phyloP scores from a whole-genome alignment of 179 eudicot genomes.

The Patellifolia procumbens region DNA sequence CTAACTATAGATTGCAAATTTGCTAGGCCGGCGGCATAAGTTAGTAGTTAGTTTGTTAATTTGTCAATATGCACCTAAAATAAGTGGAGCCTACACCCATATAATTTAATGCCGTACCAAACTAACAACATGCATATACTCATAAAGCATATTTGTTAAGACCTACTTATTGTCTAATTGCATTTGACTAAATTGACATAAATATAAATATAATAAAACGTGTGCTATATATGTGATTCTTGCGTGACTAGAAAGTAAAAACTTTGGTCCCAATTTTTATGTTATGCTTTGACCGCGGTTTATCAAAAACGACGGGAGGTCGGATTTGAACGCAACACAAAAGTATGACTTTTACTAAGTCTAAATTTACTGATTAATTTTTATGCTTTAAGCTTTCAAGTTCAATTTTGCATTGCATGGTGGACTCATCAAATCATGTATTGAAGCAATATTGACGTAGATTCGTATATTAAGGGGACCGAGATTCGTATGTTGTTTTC shows the following conservation, averaged over 20 bases:
- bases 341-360: neutral
- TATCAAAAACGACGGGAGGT: neutral
- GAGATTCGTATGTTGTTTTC: no score
- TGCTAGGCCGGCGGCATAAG: slow-evolving; percentile 19
- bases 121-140: neutral
- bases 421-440: no score
- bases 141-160: neutral
- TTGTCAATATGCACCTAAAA: neutral
- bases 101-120: slow-evolving; percentile 29
- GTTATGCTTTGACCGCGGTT: slow-evolving; percentile 20
- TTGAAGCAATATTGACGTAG: no score
- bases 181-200: neutral
- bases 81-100: neutral
- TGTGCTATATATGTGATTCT: slow-evolving; percentile 18
- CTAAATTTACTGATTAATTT: neutral
- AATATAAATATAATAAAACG: slow-evolving; percentile 3
- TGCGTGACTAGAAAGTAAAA: slow-evolving; percentile 24
- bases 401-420: neutral
- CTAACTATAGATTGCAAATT: slow-evolving; percentile 3
- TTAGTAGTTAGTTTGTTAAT: slow-evolving; percentile 16
- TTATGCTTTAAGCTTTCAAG: neutral
- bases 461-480: no score
- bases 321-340: slow-evolving; percentile 17
- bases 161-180: neutral
- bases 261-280: slow-evolving; percentile 2